Evolutionary conservation across 345 rosid genomes (phyloP), one percentile per base, ranked within the genome.

Genomic region (Hirschfeldia incana): DNA sequence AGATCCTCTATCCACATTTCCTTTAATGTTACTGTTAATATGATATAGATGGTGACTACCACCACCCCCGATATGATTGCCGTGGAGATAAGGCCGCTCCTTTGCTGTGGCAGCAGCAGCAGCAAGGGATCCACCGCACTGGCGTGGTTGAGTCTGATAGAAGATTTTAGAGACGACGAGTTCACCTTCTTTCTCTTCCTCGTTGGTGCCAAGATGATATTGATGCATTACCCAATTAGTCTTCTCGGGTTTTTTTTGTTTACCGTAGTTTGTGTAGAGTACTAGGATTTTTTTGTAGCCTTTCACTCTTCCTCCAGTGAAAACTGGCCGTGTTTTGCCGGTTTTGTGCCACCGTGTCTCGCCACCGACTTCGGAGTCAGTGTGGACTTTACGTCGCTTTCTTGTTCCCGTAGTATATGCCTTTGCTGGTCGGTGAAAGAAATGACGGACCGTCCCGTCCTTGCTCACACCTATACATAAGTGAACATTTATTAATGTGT

Each of bases 151-250:
- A 82, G 98, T 94, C 77, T 94, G 98, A 86, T 89, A 94, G 69
- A 94, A 94, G 63, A 94, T 92, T 82, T 94, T 94, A 0, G 97
- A 94, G 4, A 94, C 95, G 8, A 94, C 98, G 13, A 94, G 85
- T 83, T 94, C 98, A 30, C 98, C 98, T 61, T 94, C 98, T 67
- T 87, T 91, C 83, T 94, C 98, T 81, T 94, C 98, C 42, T 94
- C 97, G 17, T 85, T 88, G 77, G 78, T 83, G 57, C 98, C 98
- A 32, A 94, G 89, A 81, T 94, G 98, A 85, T 94, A 94, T 55
- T 92, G 98, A 78, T 94, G 98, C 98, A 94, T 94, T 16, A 94
- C 97, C 98, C 98, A 94, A 73, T 88, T 94, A 2, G 98, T 94
- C 74, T 94, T 94, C 83, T 94, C 94, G 0, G 97, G 97, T 73